Base-by-base conservation (phyloP, 2,329 filamentous ascomycete genomes). In the Tolypocladium paradoxum region DNA sequence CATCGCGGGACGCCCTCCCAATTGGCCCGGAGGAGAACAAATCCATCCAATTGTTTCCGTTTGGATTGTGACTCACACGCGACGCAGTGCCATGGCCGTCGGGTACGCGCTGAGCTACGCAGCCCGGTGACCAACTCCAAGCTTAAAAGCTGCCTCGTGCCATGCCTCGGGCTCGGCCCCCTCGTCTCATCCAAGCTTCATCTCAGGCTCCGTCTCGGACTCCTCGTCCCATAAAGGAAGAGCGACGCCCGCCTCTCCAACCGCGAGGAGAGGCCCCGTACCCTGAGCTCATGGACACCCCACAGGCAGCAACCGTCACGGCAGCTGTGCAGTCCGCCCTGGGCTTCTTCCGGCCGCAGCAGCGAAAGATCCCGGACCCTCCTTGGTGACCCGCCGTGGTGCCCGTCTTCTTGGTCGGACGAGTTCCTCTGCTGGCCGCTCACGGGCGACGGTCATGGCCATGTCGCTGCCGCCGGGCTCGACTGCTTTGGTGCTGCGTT, bases 241-340 rank as follows among this genome's bases (percentile, higher is more conserved):
- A 46, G 43, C 43, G 18, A 27, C 43, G 24, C 27, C 27, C 36
- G 54, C 57, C 54, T 54, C 54, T 55, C 54, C 53, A 47, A 36
- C 22, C 3, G n/a, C 29, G 22, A 51, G 55, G 59, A 60, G 57
- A 61, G 60, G 60, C 55, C 27, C 47, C 51, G 48, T 53, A 58
- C 48, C 56, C 53, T 62, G 60, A 53, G 53, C 55, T 52, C 50
- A 61, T 62, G 60, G 59, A 52, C 51, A 27, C 53, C 53, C 3
- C 51, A 35, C 27, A 33, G 7, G 29, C 48, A 9, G 12, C 54
- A 34, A 20, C 53, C 48, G 54, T 36, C 27, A 18, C 49, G 34
- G 53, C 56, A 22, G 50, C 49, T 50, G 22, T 12, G 11, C 53
- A 35, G 36, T 18, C 34, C 31, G 40, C 5, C 50, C 14, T 49